These are phyloP conservation scores for Lodderomyces margitis DNA, from an alignment of 1,139 yeast species.

Conservation along the genomic window DNA sequence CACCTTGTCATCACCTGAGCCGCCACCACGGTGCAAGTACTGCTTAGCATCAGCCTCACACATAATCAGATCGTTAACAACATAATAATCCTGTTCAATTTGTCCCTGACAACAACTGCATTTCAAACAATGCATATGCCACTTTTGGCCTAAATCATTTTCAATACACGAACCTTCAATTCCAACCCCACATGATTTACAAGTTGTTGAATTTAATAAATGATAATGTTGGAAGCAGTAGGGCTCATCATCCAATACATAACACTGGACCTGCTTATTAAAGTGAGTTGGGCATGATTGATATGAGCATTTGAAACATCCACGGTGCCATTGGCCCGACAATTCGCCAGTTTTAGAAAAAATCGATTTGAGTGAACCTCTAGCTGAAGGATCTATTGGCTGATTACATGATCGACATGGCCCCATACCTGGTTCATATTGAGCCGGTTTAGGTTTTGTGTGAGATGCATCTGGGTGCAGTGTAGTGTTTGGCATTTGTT, in stretches of 20 bases:
- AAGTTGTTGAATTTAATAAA: conserved; percentile 66
- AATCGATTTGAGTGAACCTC: conserved; percentile 45
- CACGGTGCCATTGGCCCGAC: conserved; percentile 92
- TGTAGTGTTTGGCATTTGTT: conserved; percentile 3
- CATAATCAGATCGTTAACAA: conserved; percentile 47
- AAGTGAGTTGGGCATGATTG: conserved; percentile 54
- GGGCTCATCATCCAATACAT: conserved; percentile 75
- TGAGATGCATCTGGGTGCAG: too few species aligned
- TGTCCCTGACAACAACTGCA: conserved; percentile 49
- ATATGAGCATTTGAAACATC: conserved; percentile 70
- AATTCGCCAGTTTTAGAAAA: conserved; percentile 79
- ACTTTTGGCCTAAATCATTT: conserved; percentile 63
- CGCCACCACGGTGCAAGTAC: conserved; percentile 25
- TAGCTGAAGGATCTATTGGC: conserved; percentile 47
- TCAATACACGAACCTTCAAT: conserved; percentile 92
- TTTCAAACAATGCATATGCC: conserved; percentile 62
- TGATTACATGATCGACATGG: conserved; percentile 68
- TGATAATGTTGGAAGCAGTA: conserved; percentile 86
- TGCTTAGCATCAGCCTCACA: conserved; percentile 47
- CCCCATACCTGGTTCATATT: conserved; percentile 55
- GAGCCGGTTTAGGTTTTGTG: neutral
- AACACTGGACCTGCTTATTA: conserved; percentile 66
- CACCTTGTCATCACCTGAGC: conserved; percentile 31
- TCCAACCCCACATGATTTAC: conserved; percentile 67
- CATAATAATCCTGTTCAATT: conserved; percentile 56